Conservation (phyloP, 2,329 filamentous ascomycete species). For the Myriosclerotinia duriaeana region DNA sequence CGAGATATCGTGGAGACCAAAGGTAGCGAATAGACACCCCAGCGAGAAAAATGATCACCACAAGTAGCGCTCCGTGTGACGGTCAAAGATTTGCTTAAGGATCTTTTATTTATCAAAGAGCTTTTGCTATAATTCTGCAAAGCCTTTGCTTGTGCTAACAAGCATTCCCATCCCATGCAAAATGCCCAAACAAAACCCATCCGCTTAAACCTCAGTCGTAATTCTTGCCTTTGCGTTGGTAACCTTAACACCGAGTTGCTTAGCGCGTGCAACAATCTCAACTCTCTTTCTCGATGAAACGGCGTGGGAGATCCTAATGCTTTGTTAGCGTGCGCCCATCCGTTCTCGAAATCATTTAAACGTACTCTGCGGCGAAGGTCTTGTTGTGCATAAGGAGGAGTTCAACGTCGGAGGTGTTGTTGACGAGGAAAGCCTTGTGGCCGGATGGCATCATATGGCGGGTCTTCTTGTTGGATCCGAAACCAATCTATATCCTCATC, state of each 20-base stretch:
- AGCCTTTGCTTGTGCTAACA: constrained; percentile 39
- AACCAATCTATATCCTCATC: constrained; percentile 73
- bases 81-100: constrained; percentile 27
- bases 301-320: constrained; percentile 84
- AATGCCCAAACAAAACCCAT: constrained; percentile 38
- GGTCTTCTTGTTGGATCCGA: constrained; percentile 99
- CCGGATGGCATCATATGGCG: constrained; percentile 97
- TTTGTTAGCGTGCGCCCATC: constrained; percentile 24
- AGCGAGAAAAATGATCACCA: constrained; percentile 18
- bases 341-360: neutral
- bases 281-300: constrained; percentile 98
- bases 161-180: constrained; percentile 41
- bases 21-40: neutral
- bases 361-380: constrained; percentile 97
- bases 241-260: constrained; percentile 99
- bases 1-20: constrained; percentile 3
- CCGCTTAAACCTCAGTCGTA: constrained; percentile 77
- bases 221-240: constrained; percentile 99
- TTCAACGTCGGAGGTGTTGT: constrained; percentile 93
- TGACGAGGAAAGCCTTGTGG: constrained; percentile 99
- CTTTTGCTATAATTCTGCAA: constrained; percentile 39
- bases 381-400: constrained; percentile 99
- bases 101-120: constrained; percentile 41
- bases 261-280: constrained; percentile 94
- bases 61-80: constrained; percentile 18